phyloP scores from a whole-genome alignment of 306 rosid species.

The Cercis canadensis region DNA sequence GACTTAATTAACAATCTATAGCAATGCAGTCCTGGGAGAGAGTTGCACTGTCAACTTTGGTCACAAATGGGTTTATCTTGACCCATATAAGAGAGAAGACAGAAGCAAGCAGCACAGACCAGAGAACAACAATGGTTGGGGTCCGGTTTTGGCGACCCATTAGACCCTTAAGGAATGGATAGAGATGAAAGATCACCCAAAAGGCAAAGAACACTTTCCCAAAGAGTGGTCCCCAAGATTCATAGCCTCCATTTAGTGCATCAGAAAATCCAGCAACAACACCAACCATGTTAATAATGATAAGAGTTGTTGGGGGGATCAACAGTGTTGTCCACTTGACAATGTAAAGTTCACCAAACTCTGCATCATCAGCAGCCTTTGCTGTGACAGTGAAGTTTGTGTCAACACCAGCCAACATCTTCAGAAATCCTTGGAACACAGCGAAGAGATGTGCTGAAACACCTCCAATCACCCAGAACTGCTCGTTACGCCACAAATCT shows the following conservation, averaged over 20 bases:
- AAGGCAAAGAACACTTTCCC: slow-evolving; percentile 96
- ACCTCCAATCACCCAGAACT: slow-evolving; percentile 98
- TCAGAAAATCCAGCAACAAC: slow-evolving; percentile 97
- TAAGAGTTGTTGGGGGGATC: slow-evolving; percentile 89
- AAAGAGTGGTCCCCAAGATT: slow-evolving; percentile 94
- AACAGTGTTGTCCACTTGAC: slow-evolving; percentile 95
- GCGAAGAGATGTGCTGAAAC: slow-evolving; percentile 98
- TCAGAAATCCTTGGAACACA: slow-evolving; percentile 91
- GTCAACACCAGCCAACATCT: slow-evolving; percentile 89
- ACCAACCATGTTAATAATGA: slow-evolving; percentile 87
- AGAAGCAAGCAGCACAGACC: slow-evolving; percentile 96
- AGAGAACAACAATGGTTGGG: slow-evolving; percentile 89
- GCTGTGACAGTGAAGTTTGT: slow-evolving; percentile 96
- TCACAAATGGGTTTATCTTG: slow-evolving; percentile 83
- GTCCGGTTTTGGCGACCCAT: slow-evolving; percentile 98
- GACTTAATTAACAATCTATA: slow-evolving; percentile 72
- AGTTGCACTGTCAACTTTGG: slow-evolving; percentile 60
- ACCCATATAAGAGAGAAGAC: slow-evolving; percentile 97
- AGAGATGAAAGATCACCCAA: slow-evolving; percentile 94
- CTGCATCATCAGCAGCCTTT: slow-evolving; percentile 84
- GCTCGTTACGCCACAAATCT: slow-evolving; percentile 93
- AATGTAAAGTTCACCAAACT: slow-evolving; percentile 87
- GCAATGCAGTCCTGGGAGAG: slow-evolving; percentile 68
- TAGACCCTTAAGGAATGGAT: slow-evolving; percentile 97
- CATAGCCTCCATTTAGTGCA: slow-evolving; percentile 91